Percentiles rank a stretch among this genome's conserved stretches.
Conservation (phyloP, 768 basidiomycete genomes). For the Crepidotus variabilis region DNA sequence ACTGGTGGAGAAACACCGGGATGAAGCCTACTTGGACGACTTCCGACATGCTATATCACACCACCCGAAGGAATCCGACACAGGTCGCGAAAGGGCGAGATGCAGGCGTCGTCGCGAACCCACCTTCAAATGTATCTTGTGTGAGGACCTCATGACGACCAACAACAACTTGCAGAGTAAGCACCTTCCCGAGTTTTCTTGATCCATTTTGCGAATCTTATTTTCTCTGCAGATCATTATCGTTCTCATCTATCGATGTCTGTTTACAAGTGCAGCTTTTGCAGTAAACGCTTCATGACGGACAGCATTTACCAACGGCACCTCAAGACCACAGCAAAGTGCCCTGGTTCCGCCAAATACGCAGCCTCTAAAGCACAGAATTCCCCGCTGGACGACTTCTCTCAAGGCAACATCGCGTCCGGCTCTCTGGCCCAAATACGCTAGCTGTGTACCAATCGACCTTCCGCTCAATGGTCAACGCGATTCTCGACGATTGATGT, state of each 20-base stretch:
- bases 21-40: neutral
- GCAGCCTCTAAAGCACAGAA: neutral
- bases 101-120: neutral
- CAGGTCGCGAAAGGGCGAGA: neutral
- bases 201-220: neutral
- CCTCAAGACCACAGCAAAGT: constrained; percentile 1
- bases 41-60: neutral
- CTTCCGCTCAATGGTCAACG: neutral
- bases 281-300: constrained; percentile 1
- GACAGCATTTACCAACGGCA: constrained; percentile 3
- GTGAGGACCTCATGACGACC: neutral
- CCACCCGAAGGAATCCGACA: neutral
- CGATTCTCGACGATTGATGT: too few relatives aligned
- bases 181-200: neutral
- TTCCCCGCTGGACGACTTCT: neutral
- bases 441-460: neutral
- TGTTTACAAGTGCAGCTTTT: neutral
- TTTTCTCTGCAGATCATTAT: neutral
- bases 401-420: neutral
- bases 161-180: constrained; percentile 1
- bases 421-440: neutral
- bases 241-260: neutral
- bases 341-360: neutral
- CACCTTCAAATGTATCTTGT: neutral
- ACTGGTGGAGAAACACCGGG: neutral